Evolutionary conservation across 2,329 filamentous ascomycete genomes (phyloP), one percentile per base, ranked within the genome.

Genomic region (Lithohypha guttulata): DNA sequence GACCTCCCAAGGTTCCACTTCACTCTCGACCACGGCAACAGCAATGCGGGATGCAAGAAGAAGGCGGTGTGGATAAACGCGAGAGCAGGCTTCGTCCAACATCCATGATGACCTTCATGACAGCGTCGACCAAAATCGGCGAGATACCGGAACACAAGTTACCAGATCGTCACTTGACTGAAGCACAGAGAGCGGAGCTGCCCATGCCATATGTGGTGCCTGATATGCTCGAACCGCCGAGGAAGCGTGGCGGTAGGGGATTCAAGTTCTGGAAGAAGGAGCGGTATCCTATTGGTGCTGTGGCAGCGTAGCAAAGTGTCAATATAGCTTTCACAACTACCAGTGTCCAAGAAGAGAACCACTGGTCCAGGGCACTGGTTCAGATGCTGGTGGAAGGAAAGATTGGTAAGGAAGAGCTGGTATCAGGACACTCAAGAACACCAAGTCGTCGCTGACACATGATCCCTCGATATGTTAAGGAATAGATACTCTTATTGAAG

Each of bases 101-200:
- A 15, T 51, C 49, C 5, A 48, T 45, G 28, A 44, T 45, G 41
- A 51, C 50, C 23, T 51, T 82, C 55, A 79, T 81, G 75, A 70
- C 78, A 4, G 67, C 77, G 27, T 77, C 73, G 55, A 81, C 79
- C 65, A 80, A 81, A 59, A 74, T 79, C 25, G 75, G 75, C 36
- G 65, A 69, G 46, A 69, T 64, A 0, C 50, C 76, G 2, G 59
- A 64, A 17, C 54, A 60, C 3, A 34, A 28, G 26, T 39, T 41
- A 35, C 41, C 27, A 10, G 41, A 44, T 14, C 19, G 34, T 27
- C 18, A 22, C 6, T 33, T 44, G 9, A 34, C 43, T 4, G 34
- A 30, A 3, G 41, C 42, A 20, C 39, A 45, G 21, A 23, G 28
- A 17, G 30, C 13, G 13, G 30, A 38, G 25, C 36, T 30, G 11